Evolutionary conservation across 805 yeast genomes (phyloP).

Genomic region (Candida ipomoeae): DNA sequence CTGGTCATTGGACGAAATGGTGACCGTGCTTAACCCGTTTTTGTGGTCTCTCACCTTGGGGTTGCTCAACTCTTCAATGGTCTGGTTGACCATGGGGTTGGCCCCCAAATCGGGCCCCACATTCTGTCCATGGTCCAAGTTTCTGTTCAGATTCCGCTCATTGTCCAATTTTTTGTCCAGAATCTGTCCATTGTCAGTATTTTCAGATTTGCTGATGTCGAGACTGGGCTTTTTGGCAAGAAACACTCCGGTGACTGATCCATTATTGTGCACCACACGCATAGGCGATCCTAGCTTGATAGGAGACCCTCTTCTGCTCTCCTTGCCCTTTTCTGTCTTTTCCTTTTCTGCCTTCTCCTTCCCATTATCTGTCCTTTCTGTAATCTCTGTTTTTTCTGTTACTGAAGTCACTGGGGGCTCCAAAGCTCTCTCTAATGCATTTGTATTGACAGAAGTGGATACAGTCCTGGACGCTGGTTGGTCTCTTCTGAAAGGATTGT

Average conservation of each 20-base stretch:
- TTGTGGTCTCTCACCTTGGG: conserved; percentile 21
- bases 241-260: conserved; percentile 24
- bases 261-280: conserved; percentile 28
- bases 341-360: neutral
- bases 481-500: conserved; percentile 4
- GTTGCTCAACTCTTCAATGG: conserved; percentile 7
- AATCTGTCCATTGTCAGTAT: too few relatives aligned
- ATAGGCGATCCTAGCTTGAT: conserved; percentile 41
- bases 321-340: neutral
- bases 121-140: neutral
- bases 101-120: neutral
- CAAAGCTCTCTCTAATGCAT: too few relatives aligned
- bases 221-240: conserved; percentile 10
- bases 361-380: too few relatives aligned
- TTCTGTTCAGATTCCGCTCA: too few relatives aligned
- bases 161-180: neutral
- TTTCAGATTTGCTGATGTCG: neutral
- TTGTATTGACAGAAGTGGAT: too few relatives aligned
- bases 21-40: conserved; percentile 26
- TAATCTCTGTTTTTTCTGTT: too few relatives aligned
- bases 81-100: neutral
- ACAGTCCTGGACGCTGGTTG: too few relatives aligned
- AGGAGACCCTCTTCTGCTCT: conserved; percentile 16
- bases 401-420: too few relatives aligned
- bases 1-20: conserved; percentile 24